Evolutionary conservation across 441 rosid species (phyloP).

Genomic region (Lepidium campestre): DNA sequence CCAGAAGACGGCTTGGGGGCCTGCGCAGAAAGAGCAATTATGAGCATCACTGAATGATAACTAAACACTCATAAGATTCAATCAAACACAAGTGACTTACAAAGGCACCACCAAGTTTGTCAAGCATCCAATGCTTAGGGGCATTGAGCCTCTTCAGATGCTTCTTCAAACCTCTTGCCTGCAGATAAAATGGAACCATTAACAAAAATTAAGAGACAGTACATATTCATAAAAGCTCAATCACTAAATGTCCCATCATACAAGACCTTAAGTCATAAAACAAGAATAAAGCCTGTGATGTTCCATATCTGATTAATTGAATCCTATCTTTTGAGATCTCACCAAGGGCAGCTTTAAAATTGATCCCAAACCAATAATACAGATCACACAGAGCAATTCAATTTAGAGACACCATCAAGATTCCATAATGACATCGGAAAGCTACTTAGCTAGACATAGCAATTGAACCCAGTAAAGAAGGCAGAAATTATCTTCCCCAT

Average conservation of each 20-base stretch:
- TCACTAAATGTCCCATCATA: neutral
- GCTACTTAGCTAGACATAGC: neutral
- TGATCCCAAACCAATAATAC: neutral
- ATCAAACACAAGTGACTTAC: slow-evolving; percentile 24
- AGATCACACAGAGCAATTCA: neutral
- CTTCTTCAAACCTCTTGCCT: slow-evolving; percentile 60
- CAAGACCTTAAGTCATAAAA: neutral
- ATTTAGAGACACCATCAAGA: neutral
- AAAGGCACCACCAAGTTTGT: slow-evolving; percentile 64
- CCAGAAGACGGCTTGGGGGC: slow-evolving; percentile 83
- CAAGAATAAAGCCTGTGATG: neutral
- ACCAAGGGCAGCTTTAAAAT: neutral
- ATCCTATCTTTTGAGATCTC: neutral
- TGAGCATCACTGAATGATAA: neutral
- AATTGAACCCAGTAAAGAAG: neutral
- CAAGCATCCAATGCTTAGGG: slow-evolving; percentile 62
- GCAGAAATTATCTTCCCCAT: neutral
- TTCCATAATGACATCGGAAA: neutral
- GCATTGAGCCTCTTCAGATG: slow-evolving; percentile 66
- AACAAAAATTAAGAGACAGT: neutral
- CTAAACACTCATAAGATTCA: neutral
- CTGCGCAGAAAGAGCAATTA: slow-evolving; percentile 14
- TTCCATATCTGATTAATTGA: neutral
- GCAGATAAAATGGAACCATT: neutral
- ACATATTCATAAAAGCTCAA: neutral